Percentiles rank a stretch among this genome's conserved stretches.
Evolutionary conservation across 2,329 filamentous ascomycete genomes (phyloP).

Genomic region (Neofusicoccum sp.): DNA sequence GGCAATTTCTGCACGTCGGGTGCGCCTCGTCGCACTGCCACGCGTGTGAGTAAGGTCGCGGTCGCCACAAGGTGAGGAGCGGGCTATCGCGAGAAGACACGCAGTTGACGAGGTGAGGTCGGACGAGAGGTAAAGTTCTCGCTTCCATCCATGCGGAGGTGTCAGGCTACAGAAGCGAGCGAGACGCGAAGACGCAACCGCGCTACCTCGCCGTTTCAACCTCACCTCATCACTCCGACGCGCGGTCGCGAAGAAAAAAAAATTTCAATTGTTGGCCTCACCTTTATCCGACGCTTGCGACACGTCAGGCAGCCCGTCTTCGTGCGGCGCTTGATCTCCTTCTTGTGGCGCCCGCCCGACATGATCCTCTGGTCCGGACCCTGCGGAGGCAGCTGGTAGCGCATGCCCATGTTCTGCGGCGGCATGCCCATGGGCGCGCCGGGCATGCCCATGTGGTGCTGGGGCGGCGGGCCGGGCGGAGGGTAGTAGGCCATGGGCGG

Average conservation of each 20-base stretch:
- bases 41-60: not conserved
- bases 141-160: slow-evolving; percentile 34
- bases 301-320: slow-evolving; percentile 67
- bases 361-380: slow-evolving; percentile 52
- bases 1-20: slow-evolving; percentile 86
- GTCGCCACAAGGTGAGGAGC: not conserved
- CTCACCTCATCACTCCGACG: slow-evolving; percentile 14
- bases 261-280: slow-evolving; percentile 34
- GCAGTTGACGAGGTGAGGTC: slow-evolving; percentile 27
- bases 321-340: slow-evolving; percentile 73
- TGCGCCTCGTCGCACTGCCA: slow-evolving; percentile 91
- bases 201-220: slow-evolving; percentile 27
- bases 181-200: slow-evolving; percentile 19
- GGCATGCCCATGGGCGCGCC: slow-evolving; percentile 45
- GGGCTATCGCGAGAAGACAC: not conserved
- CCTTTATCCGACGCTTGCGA: slow-evolving; percentile 68
- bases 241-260: slow-evolving; percentile 12
- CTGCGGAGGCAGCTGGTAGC: slow-evolving; percentile 57
- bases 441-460: slow-evolving; percentile 17
- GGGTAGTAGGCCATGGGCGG: slow-evolving; percentile 56
- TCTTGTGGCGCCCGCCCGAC: slow-evolving; percentile 63
- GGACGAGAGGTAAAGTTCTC: slow-evolving; percentile 33
- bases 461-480: slow-evolving; percentile 32
- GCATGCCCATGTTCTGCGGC: slow-evolving; percentile 47
- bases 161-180: slow-evolving; percentile 17